Evolutionary conservation across 129 eudicot genomes (phyloP).

Genomic region (Chrysanthemum makinoi): DNA sequence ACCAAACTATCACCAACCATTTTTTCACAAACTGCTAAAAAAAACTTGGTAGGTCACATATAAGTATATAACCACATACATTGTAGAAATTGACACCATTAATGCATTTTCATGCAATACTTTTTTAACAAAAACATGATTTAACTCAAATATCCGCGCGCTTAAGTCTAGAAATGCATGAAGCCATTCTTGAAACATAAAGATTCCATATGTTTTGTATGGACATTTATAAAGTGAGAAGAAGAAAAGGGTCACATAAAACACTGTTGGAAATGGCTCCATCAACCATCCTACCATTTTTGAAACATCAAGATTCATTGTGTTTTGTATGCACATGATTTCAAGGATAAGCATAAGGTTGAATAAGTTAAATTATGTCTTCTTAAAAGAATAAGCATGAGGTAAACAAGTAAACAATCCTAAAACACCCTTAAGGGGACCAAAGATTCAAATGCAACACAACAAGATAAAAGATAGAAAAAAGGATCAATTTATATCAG

Average conservation of each 20-base stretch:
- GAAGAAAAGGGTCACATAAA: too few species aligned
- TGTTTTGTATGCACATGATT: constrained; percentile 26
- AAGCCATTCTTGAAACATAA: constrained; percentile 23
- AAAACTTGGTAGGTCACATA: constrained; percentile 34
- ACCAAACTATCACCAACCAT: constrained; percentile 30
- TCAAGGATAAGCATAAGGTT: neutral
- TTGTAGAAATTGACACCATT: constrained; percentile 16
- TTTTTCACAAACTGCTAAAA: constrained; percentile 29
- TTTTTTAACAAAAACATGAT: too few species aligned
- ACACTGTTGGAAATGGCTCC: too few species aligned
- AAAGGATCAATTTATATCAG: constrained; percentile 25
- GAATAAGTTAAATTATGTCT: too few species aligned
- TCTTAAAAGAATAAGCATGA: too few species aligned
- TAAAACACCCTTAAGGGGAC: neutral
- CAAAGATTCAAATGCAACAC: neutral
- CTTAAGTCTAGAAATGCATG: neutral
- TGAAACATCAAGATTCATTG: constrained; percentile 29
- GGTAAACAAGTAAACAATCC: too few species aligned
- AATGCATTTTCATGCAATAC: too few species aligned
- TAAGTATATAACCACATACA: too few species aligned
- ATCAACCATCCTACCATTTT: neutral
- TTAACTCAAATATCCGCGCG: too few species aligned
- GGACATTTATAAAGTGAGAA: too few species aligned
- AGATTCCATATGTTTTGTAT: constrained; percentile 16
- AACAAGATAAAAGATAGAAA: neutral